Percentiles rank a stretch among this genome's conserved stretches.
Evolutionary conservation across 2,329 filamentous ascomycete genomes (phyloP).

Genomic region (Talaromyces sp.): DNA sequence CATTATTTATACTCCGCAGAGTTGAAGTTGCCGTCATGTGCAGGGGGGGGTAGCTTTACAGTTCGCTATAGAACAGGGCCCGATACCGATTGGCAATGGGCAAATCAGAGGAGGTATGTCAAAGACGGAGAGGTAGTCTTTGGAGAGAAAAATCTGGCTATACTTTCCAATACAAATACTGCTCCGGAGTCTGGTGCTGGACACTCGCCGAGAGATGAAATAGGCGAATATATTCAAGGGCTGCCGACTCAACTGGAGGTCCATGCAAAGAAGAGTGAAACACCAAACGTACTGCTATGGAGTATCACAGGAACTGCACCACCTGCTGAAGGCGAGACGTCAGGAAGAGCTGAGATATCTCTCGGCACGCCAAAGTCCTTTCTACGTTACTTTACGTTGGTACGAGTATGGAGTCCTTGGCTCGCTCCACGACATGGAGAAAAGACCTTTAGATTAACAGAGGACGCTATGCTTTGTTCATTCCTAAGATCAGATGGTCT

Average conservation of each 20-base stretch:
- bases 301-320: conserved; percentile 56
- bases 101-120: conserved; percentile 39
- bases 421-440: conserved; percentile 82
- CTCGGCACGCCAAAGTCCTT: conserved; percentile 64
- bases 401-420: conserved; percentile 80
- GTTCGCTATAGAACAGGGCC: conserved; percentile 41
- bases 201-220: conserved; percentile 21
- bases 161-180: not conserved
- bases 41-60: conserved; percentile 40
- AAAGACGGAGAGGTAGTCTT: conserved; percentile 44
- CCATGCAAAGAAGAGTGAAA: conserved; percentile 38
- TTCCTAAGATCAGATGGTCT: conserved; percentile 71
- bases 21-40: conserved; percentile 27
- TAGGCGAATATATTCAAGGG: conserved; percentile 34
- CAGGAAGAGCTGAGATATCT: conserved; percentile 54
- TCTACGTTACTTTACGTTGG: conserved; percentile 75
- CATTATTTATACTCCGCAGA: conserved; percentile 36
- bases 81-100: conserved; percentile 43
- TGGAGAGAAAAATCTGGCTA: conserved; percentile 24
- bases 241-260: conserved; percentile 34
- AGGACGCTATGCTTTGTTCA: conserved; percentile 73
- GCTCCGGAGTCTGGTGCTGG: conserved; percentile 3
- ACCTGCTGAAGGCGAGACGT: conserved; percentile 53
- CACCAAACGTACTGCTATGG: conserved; percentile 42
- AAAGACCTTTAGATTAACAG: conserved; percentile 63